Evolutionary conservation across 345 rosid genomes (phyloP), one percentile per base, ranked within the genome.

Genomic region (Syzygium aqueum): DNA sequence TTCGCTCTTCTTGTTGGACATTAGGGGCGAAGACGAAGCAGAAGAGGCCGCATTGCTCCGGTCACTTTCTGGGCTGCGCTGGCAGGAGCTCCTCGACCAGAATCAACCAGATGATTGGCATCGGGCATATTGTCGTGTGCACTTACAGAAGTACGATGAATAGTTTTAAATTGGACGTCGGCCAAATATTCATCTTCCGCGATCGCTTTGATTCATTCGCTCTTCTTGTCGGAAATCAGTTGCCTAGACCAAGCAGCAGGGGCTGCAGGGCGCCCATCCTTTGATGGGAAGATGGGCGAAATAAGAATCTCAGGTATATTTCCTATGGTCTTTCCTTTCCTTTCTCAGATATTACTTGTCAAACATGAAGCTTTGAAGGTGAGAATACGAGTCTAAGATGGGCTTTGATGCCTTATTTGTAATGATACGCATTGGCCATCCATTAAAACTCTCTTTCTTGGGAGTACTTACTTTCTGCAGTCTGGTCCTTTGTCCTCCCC

Each of bases 191-290:
- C 2, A 13, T 25, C 28, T 25, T 57, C 65, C 65, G 11, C 12
- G 28, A 57, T 11, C 65, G 15, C 11, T 57, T 57, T 25, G 65
- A 25, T 57, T 57, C 7, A 5, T 57, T 57, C 11, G 65, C 25
- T 73, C 87, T 43, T 17, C 77, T 89, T 91, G 65, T 88, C 87
- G 92, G 85, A 91, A 85, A 27, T 90, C 92, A 97, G 97, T 91
- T 97, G 98, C 93, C 92, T 94, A 87, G 97, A 96, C 91, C 94
- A 95, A 92, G 98, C 96, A 85, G 95, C 93, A n/a, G 96, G 90
- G 90, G 51, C 84, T 86, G 97, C 95, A 85, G 86, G 89, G 85
- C 94, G 94, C 53, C 97, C 97, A 0, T 92, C 94, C 49, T 96
- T 94, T 91, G 85, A 90, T 87, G 95, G 95, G 61, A 88, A 89